These are phyloP conservation scores for Zygosaccharomyces sapae DNA, from an alignment of 1,139 yeast genomes.

Conservation along the genomic window DNA sequence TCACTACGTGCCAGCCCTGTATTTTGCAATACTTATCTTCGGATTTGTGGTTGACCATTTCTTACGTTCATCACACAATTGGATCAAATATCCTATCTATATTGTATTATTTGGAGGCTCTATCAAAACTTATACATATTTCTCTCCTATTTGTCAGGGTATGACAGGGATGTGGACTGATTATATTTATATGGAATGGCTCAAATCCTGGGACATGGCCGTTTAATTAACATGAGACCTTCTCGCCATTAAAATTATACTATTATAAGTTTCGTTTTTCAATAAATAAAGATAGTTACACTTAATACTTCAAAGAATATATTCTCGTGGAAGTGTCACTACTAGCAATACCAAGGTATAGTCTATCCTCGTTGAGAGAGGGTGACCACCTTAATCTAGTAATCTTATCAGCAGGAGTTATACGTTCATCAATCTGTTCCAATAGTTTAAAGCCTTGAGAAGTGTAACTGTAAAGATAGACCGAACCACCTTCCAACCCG, in stretches of 20 bases:
- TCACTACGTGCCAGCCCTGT: conserved; percentile 77
- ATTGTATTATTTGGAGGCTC: conserved; percentile 39
- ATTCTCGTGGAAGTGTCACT: conserved; percentile 66
- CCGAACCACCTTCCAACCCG: conserved; percentile 69
- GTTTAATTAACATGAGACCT: conserved; percentile 7
- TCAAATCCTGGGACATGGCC: conserved; percentile 44
- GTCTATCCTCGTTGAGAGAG: conserved; percentile 24
- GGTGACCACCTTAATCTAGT: conserved; percentile 54
- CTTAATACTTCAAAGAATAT: conserved; percentile 36
- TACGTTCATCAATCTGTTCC: conserved; percentile 36
- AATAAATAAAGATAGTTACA: not conserved
- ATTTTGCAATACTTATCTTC: conserved; percentile 65
- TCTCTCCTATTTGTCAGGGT: conserved; percentile 52
- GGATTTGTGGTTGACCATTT: conserved; percentile 54
- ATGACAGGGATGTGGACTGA: conserved; percentile 47
- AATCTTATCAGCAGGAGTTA: conserved; percentile 60
- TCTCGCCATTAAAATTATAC: not conserved
- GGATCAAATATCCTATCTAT: conserved; percentile 36
- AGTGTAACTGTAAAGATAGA: conserved; percentile 37
- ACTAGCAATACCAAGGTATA: conserved; percentile 61
- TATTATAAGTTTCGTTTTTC: not conserved
- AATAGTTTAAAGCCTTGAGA: conserved; percentile 34
- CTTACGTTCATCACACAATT: conserved; percentile 22
- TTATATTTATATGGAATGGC: conserved; percentile 46
- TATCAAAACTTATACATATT: conserved; percentile 44